These are phyloP conservation scores for Phytopythium oedochilum DNA, from an alignment of 352 stramenopile genomes.

Conservation along the genomic window DNA sequence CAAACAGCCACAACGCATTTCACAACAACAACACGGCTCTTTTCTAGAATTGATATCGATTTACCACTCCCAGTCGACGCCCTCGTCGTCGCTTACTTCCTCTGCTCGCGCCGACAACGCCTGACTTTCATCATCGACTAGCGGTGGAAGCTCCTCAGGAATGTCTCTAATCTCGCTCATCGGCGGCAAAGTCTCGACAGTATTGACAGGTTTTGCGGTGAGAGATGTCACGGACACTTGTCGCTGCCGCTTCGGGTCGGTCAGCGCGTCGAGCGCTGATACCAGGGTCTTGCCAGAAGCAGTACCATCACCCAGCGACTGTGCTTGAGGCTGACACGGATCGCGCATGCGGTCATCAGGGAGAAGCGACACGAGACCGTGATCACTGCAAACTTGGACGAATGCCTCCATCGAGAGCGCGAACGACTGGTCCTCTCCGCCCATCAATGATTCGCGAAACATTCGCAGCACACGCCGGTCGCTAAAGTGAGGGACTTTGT, in stretches of 20 bases:
- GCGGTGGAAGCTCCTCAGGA: slow-evolving; percentile 24
- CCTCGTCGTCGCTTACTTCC: slow-evolving; percentile 42
- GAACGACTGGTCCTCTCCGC: slow-evolving; percentile 58
- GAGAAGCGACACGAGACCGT: slow-evolving; percentile 62
- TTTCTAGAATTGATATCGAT: not conserved
- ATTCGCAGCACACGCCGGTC: slow-evolving; percentile 68
- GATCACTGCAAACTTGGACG: slow-evolving; percentile 61
- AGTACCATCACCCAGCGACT: not conserved
- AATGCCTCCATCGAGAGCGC: slow-evolving; percentile 70
- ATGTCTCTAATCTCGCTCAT: slow-evolving; percentile 13
- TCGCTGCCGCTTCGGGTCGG: not conserved
- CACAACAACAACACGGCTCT: too few relatives aligned
- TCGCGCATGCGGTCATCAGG: slow-evolving; percentile 52
- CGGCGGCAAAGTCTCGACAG: not conserved
- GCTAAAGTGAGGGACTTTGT: slow-evolving; percentile 51
- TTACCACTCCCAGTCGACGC: slow-evolving; percentile 24
- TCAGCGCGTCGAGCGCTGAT: slow-evolving; percentile 3
- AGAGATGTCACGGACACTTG: not conserved
- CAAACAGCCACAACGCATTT: too few relatives aligned
- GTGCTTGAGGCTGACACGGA: slow-evolving; percentile 24
- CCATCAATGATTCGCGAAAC: slow-evolving; percentile 71
- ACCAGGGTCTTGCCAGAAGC: not conserved
- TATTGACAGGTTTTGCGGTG: not conserved
- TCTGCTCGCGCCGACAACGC: slow-evolving; percentile 29
- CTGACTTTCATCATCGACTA: slow-evolving; percentile 2